phyloP scores from a whole-genome alignment of 352 stramenopile species.

The Peronospora belbahrii region DNA sequence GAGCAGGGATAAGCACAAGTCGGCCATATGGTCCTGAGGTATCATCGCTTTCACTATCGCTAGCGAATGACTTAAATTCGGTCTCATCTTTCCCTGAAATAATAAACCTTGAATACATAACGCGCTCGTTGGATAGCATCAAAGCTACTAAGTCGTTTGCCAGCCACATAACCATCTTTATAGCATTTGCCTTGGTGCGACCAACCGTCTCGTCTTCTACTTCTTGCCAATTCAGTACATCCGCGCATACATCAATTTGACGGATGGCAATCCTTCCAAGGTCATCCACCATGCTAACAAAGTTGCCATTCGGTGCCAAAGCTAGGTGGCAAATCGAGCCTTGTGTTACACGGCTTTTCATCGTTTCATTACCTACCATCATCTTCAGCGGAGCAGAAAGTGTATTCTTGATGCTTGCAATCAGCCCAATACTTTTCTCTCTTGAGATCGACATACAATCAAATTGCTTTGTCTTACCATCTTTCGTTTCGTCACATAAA shows the following conservation, averaged over 20 bases:
- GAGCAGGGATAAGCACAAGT: constrained; percentile 7
- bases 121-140: constrained; percentile 11
- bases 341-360: constrained; percentile 7
- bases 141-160: constrained; percentile 20
- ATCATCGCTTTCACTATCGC: constrained; percentile 13
- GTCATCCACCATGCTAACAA: constrained; percentile 48
- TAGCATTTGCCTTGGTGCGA: not conserved
- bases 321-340: constrained; percentile 39
- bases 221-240: constrained; percentile 48
- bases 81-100: constrained; percentile 7
- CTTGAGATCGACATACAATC: not conserved
- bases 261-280: constrained; percentile 39
- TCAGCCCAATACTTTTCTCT: constrained; percentile 10
- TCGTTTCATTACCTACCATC: constrained; percentile 24
- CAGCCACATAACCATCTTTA: constrained; percentile 22
- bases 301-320: constrained; percentile 39
- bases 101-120: constrained; percentile 17
- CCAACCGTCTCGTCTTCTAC: constrained; percentile 9
- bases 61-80: not conserved
- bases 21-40: not conserved
- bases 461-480: not conserved
- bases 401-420: constrained; percentile 21
- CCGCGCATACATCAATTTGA: constrained; percentile 53
- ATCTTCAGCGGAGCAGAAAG: constrained; percentile 36
- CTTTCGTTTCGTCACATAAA: not conserved